Base-by-base conservation (phyloP, 2,329 filamentous ascomycete species). In the Teratosphaeria zuluensis region DNA sequence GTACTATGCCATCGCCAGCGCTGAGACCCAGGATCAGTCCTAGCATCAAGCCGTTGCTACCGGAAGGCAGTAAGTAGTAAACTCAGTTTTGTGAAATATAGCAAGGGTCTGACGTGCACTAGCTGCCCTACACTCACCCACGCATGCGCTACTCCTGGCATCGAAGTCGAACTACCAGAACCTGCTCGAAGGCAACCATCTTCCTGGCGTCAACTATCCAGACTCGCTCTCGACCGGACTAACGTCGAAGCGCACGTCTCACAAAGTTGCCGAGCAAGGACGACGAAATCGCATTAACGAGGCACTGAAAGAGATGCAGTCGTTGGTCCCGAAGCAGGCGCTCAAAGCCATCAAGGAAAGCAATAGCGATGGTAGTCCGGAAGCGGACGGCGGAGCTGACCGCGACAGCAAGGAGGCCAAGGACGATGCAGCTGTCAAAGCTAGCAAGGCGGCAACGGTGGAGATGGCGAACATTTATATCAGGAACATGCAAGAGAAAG, bases 151-250 rank as follows among this genome's bases (percentile, higher is more conserved):
- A 31, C 81, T 97, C 52, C 81, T 99, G 31, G 89, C 92, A 38
- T 90, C 89, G 16, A 97, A 97, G 72, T 97, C 92, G 1, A 99
- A 99, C 69, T 99, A 99, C 69, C 92, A 97, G 69, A 95, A 96
- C 67, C 94, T 99, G 42, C 77, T 99, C 11, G 94, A 97, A 72
- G 94, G 94, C 54, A 97, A 91, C 55, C 86, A 87, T 58, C 84
- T 96, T 0, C 92, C 92, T 0, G 92, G 92, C 12, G 88, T 96
- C 12, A 62, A 56, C n/a, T 67, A 67, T 56, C 92, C 92, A 0
- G 90, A 88, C 66, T 89, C 91, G 56, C 80, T 99, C 51, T 95
- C 92, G 6, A 95, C 92, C 24, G 96, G 96, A 64, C 78, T 99
- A 30, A 96, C 92, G 0, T 96, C 91, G 2, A 99, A 99, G 77